phyloP scores from a whole-genome alignment of 177 flowering plant genomes.

The Vitis hybrid region DNA sequence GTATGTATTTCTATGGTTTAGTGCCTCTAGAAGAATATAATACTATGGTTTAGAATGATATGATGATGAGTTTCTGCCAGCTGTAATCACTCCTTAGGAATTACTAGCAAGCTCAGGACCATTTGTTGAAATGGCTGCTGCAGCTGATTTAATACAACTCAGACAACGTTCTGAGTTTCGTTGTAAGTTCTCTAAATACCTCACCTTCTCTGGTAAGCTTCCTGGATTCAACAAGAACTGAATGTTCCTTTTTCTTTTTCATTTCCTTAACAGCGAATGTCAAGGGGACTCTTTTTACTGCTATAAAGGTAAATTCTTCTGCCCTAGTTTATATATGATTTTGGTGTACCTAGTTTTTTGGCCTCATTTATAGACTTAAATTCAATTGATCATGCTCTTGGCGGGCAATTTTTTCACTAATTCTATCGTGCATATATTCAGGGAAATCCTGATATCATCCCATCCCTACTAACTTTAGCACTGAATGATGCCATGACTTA shows the following conservation, averaged over 20 bases:
- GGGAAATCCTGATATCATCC: constrained; percentile 68
- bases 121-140: constrained; percentile 54
- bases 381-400: not conserved
- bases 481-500: constrained; percentile 84
- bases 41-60: constrained; percentile 20
- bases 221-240: not conserved
- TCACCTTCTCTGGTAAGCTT: not conserved
- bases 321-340: not conserved
- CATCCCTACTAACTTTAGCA: constrained; percentile 73
- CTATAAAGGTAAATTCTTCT: constrained; percentile 51
- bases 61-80: constrained; percentile 55
- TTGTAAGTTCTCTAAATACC: constrained; percentile 43
- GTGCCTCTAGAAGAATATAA: not conserved
- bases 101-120: constrained; percentile 54
- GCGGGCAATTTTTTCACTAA: too few relatives aligned
- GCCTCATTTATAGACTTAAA: not conserved
- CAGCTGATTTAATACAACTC: constrained; percentile 90
- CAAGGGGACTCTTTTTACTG: constrained; percentile 49
- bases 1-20: not conserved
- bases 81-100: constrained; percentile 54
- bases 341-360: not conserved
- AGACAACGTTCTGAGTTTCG: constrained; percentile 83
- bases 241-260: not conserved
- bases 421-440: constrained; percentile 19
- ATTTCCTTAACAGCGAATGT: constrained; percentile 47